phyloP scores from a whole-genome alignment of 352 stramenopile species.

The Pythium diclinum region DNA sequence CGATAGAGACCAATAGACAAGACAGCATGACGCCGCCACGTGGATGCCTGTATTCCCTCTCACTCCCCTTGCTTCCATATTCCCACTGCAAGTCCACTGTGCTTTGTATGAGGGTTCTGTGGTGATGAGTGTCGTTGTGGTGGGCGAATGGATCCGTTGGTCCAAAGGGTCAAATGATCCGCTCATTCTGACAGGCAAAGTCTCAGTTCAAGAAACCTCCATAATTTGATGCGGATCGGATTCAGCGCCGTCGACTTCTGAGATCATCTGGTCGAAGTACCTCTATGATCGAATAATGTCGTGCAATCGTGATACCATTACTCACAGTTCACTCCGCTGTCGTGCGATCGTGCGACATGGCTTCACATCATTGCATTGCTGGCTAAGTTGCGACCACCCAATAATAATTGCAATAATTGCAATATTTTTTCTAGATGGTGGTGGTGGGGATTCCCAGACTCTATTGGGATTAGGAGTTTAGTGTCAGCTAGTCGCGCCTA shows the following conservation, averaged over 20 bases:
- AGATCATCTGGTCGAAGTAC: neutral
- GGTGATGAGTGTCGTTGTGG: neutral
- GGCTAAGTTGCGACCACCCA: neutral
- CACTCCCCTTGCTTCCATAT: neutral
- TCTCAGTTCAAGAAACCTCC: neutral
- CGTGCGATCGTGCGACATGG: neutral
- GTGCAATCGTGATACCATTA: neutral
- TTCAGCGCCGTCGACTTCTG: neutral
- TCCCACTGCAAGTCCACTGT: constrained; percentile 1
- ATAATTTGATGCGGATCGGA: neutral
- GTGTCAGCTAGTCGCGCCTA: neutral
- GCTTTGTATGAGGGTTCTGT: neutral
- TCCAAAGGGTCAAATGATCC: neutral
- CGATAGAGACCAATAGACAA: constrained; percentile 3
- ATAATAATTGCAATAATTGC: constrained; percentile 1
- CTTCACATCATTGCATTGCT: neutral
- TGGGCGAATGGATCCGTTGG: neutral
- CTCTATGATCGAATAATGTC: neutral
- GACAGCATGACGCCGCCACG: constrained; percentile 1
- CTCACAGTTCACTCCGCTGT: neutral
- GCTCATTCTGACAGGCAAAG: neutral
- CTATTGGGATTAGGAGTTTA: constrained; percentile 8
- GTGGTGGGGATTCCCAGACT: constrained; percentile 3
- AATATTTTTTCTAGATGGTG: neutral
- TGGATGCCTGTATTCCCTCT: neutral